Percentiles rank a stretch among this genome's conserved stretches.
These are phyloP conservation scores for Serendipita vermifera DNA, from an alignment of 768 basidiomycete genomes.

Conservation along the genomic window DNA sequence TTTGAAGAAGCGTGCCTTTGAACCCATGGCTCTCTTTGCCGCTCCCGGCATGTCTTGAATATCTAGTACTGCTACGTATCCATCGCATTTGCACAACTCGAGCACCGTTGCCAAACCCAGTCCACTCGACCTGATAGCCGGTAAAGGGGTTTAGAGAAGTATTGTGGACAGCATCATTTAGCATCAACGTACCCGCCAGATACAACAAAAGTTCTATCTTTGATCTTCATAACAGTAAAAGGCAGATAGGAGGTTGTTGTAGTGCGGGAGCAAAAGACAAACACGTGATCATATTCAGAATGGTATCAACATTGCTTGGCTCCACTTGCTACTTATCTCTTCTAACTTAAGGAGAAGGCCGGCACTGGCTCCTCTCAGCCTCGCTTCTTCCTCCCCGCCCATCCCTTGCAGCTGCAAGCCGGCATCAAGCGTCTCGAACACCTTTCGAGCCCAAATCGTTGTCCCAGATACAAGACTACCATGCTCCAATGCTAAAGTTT, in stretches of 20 bases:
- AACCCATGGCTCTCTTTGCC: slow-evolving; percentile 2
- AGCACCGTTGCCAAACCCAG: slow-evolving; percentile 42
- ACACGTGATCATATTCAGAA: not conserved
- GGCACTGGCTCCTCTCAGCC: slow-evolving; percentile 55
- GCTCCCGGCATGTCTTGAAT: slow-evolving; percentile 11
- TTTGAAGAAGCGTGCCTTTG: slow-evolving; percentile 16
- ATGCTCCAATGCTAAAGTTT: slow-evolving; percentile 61
- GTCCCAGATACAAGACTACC: slow-evolving; percentile 53
- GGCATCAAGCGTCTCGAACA: slow-evolving; percentile 53
- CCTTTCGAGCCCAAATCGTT: slow-evolving; percentile 66
- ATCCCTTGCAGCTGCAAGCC: slow-evolving; percentile 48
- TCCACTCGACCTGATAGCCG: slow-evolving; percentile 27
- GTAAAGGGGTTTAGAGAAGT: not conserved
- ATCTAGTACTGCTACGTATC: slow-evolving; percentile 42
- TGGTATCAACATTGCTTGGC: slow-evolving; percentile 42
- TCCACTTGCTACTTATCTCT: slow-evolving; percentile 53
- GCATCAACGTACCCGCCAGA: slow-evolving; percentile 38
- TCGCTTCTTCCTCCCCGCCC: slow-evolving; percentile 51
- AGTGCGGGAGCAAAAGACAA: not conserved
- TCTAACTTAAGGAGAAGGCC: slow-evolving; percentile 75
- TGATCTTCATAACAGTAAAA: slow-evolving; percentile 45
- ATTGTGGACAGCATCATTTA: not conserved
- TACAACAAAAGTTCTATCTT: slow-evolving; percentile 40
- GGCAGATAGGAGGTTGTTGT: no score
- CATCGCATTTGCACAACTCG: slow-evolving; percentile 32